Evolutionary conservation across 2,329 filamentous ascomycete genomes (phyloP).

Genomic region (Ilyonectria robusta): DNA sequence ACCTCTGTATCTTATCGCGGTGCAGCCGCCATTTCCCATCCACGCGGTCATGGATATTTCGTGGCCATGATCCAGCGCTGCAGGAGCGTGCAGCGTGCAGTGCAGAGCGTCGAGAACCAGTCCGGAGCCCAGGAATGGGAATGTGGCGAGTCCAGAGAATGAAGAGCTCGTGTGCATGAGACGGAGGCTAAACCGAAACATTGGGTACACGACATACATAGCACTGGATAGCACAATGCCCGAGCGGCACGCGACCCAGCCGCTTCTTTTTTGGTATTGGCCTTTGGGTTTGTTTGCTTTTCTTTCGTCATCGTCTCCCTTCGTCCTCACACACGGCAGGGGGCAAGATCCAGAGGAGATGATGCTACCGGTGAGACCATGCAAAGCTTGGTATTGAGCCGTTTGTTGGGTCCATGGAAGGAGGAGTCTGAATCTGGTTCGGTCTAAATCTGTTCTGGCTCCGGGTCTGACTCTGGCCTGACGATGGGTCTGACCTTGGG

Average conservation of each 20-base stretch:
- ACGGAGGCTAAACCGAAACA: conserved; percentile 34
- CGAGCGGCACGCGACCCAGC: not conserved
- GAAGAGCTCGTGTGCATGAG: conserved; percentile 40
- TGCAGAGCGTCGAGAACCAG: not conserved
- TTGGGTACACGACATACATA: conserved; percentile 1
- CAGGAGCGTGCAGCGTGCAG: not conserved
- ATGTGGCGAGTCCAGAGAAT: conserved; percentile 17
- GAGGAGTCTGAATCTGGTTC: not conserved
- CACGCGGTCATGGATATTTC: not conserved
- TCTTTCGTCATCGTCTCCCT: not conserved
- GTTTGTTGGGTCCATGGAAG: conserved; percentile 4
- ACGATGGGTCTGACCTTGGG: not conserved
- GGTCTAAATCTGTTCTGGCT: not conserved
- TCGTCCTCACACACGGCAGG: not conserved
- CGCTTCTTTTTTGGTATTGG: not conserved
- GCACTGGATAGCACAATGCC: not conserved
- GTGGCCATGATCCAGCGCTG: not conserved
- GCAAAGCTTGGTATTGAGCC: conserved; percentile 13
- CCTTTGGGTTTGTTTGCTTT: not conserved
- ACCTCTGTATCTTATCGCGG: conserved; percentile 39
- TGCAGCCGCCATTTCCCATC: conserved; percentile 25
- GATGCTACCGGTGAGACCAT: not conserved
- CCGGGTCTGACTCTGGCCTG: too few species aligned
- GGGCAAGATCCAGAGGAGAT: not conserved
- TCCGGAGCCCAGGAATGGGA: conserved; percentile 3